Evolutionary conservation across 176 grass and related monocot species (phyloP).

Genomic region (Raddia guianensis): DNA sequence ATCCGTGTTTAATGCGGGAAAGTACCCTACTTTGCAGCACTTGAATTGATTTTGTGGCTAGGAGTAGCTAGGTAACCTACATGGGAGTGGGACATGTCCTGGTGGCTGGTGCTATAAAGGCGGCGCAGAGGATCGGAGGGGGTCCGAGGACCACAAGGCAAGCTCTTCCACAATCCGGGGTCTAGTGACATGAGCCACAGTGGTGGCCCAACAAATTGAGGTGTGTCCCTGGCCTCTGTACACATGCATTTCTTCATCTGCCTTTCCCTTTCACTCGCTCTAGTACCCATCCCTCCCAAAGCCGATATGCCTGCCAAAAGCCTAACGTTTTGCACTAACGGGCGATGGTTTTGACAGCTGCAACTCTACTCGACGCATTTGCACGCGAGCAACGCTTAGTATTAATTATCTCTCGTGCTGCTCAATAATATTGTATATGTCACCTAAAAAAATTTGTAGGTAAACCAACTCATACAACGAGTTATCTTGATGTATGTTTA

Average conservation of each 20-base stretch:
- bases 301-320: conserved; percentile 37
- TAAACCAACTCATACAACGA: too few relatives aligned
- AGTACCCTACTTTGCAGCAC: not conserved
- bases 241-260: conserved; percentile 19
- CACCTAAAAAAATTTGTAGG: too few relatives aligned
- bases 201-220: conserved; percentile 40
- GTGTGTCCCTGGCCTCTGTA: conserved; percentile 42
- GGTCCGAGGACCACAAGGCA: conserved; percentile 19
- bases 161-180: conserved; percentile 46
- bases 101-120: not conserved
- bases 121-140: conserved; percentile 35
- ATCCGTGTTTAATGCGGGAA: too few relatives aligned
- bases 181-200: conserved; percentile 67
- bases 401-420: too few relatives aligned
- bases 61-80: not conserved
- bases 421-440: too few relatives aligned
- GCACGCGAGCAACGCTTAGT: not conserved
- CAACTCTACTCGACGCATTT: not conserved
- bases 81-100: not conserved
- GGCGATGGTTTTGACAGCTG: conserved; percentile 27
- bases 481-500: too few relatives aligned
- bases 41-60: not conserved
- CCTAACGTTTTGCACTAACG: conserved; percentile 18
- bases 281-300: conserved; percentile 12
- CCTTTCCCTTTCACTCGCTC: not conserved